These are phyloP conservation scores for Chlorophyllum brunneum DNA, from an alignment of 768 basidiomycete genomes.

Conservation along the genomic window DNA sequence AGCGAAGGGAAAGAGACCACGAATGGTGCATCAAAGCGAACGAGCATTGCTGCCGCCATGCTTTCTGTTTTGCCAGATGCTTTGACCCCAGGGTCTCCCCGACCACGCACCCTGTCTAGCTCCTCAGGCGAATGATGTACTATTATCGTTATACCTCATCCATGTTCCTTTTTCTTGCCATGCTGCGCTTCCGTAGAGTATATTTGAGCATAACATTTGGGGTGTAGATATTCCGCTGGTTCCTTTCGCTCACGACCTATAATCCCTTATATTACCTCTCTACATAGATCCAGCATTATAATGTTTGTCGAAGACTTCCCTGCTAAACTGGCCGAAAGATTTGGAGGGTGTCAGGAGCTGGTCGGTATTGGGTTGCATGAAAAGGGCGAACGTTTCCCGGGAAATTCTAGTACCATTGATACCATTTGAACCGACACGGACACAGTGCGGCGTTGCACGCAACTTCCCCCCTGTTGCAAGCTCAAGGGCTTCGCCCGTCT, in stretches of 20 bases:
- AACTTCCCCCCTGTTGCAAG: conserved; percentile 79
- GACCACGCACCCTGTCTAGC: conserved; percentile 36
- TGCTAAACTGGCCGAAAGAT: conserved; percentile 91
- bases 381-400: conserved; percentile 86
- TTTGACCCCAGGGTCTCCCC: conserved; percentile 38
- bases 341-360: conserved; percentile 63
- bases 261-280: conserved; percentile 17
- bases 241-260: neutral
- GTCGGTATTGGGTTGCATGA: conserved; percentile 86
- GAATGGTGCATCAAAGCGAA: conserved; percentile 48
- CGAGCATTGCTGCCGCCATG: conserved; percentile 58
- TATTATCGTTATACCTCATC: neutral
- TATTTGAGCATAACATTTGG: neutral
- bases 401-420: conserved; percentile 46
- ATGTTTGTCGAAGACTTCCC: conserved; percentile 67
- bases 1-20: conserved; percentile 33
- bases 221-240: conserved; percentile 1
- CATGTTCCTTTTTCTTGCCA: neutral
- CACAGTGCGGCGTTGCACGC: conserved; percentile 93
- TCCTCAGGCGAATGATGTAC: conserved; percentile 13
- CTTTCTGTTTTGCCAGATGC: conserved; percentile 60
- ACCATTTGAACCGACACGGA: conserved; percentile 58
- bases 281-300: conserved; percentile 31
- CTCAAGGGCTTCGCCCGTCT: conserved; percentile 95
- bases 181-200: neutral